These are phyloP conservation scores for Raphidocelis subcapitata DNA, from an alignment of 139 green algal species.

Conservation along the genomic window DNA sequence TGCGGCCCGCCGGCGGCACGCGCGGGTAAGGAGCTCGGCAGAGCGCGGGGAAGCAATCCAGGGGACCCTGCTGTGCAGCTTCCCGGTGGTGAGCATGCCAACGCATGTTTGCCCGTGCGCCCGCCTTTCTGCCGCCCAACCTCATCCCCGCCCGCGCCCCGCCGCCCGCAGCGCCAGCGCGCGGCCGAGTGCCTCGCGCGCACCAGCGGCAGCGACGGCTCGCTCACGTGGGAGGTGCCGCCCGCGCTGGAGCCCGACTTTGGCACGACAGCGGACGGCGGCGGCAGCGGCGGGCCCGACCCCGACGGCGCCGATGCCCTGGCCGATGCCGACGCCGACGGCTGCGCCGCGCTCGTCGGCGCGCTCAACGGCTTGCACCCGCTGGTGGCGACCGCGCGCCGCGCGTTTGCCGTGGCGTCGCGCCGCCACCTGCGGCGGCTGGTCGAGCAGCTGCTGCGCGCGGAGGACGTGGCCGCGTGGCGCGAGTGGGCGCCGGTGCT, in stretches of 20 bases:
- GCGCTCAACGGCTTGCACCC: constrained; percentile 16
- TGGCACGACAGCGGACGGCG: constrained; percentile 7
- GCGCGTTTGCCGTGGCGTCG: constrained; percentile 37
- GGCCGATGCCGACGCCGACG: background rate
- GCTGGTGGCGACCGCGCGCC: constrained; percentile 17
- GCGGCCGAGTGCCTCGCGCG: background rate
- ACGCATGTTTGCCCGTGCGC: no score
- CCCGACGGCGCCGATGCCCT: background rate
- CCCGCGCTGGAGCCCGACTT: constrained; percentile 43
- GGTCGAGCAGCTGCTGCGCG: constrained; percentile 62
- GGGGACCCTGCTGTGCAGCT: no score
- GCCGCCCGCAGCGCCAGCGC: background rate
- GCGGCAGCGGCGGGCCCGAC: background rate
- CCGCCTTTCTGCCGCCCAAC: background rate
- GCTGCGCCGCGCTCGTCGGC: background rate
- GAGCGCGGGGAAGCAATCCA: no score
- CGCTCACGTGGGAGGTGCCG: constrained; percentile 58
- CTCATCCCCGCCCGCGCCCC: background rate
- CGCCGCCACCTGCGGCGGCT: constrained; percentile 57
- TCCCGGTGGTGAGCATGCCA: no score
- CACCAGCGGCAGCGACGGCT: constrained; percentile 6
- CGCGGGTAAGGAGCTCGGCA: no score
- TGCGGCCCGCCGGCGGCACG: background rate
- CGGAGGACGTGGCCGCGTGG: constrained; percentile 37
- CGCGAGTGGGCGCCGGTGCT: constrained; percentile 50